Evolutionary conservation across 176 grass and related monocot genomes (phyloP).

Genomic region (barley (Hordeum vulgare)): DNA sequence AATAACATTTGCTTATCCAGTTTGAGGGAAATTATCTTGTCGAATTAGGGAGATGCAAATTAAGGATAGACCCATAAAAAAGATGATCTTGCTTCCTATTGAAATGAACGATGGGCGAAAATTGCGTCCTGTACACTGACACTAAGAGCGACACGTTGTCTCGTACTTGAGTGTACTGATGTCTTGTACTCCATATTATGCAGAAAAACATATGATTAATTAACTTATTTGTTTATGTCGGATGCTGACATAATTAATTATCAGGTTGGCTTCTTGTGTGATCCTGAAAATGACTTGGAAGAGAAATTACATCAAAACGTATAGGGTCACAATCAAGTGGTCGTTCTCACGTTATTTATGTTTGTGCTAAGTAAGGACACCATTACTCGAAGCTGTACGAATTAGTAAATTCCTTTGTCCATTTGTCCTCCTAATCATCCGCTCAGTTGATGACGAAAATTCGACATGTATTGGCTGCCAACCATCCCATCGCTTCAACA

Average conservation of each 20-base stretch:
- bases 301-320: constrained; percentile 5
- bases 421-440: constrained; percentile 14
- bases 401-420: not conserved
- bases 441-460: not conserved
- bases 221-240: not conserved
- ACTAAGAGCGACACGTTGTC: constrained; percentile 20
- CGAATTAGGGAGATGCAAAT: not conserved
- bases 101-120: not conserved
- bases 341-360: constrained; percentile 26
- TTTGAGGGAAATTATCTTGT: too few species aligned
- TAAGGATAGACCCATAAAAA: not conserved
- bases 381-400: constrained; percentile 33
- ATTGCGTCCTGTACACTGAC: constrained; percentile 12
- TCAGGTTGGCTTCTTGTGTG: constrained; percentile 14
- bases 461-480: constrained; percentile 38
- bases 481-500: constrained; percentile 14
- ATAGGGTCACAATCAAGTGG: not conserved
- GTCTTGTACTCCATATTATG: not conserved
- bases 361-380: constrained; percentile 36
- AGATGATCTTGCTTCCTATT: not conserved
- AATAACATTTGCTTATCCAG: too few species aligned
- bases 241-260: not conserved
- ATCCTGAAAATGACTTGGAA: not conserved
- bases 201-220: not conserved
- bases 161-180: not conserved